These are phyloP conservation scores for Pleurotus giganteus DNA, from an alignment of 768 basidiomycete species.

Conservation along the genomic window DNA sequence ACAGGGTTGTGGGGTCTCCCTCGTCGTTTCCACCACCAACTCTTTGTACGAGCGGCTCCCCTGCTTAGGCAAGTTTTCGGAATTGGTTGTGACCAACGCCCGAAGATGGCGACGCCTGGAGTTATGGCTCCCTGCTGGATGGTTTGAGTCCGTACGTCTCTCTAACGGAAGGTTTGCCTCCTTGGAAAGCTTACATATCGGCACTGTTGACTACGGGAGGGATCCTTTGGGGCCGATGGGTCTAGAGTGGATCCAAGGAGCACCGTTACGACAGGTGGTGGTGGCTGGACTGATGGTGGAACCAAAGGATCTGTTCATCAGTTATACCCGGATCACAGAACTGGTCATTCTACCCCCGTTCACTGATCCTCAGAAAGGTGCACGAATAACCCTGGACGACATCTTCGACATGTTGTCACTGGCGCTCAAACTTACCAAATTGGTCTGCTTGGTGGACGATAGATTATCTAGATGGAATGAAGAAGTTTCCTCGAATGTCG, in stretches of 20 bases:
- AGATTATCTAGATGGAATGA: not conserved
- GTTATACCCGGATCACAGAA: constrained; percentile 6
- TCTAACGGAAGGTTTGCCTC: not conserved
- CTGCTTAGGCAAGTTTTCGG: not conserved
- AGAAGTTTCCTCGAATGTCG: not conserved
- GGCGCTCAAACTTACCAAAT: not conserved
- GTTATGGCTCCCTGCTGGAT: not conserved
- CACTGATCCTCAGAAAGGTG: not conserved
- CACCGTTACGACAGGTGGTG: not conserved
- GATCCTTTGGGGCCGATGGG: not conserved
- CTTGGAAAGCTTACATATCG: not conserved
- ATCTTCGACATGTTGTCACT: not conserved
- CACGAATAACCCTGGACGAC: constrained; percentile 4
- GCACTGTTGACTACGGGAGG: not conserved
- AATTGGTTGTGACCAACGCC: not conserved
- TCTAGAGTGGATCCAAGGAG: not conserved
- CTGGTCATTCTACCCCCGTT: constrained; percentile 1
- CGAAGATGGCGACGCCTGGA: not conserved
- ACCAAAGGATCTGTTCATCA: not conserved
- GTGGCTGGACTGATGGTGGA: not conserved
- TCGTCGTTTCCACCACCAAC: not conserved
- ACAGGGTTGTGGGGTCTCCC: not conserved
- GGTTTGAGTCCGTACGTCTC: not conserved
- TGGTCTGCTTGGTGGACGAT: constrained; percentile 5
- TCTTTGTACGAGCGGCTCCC: not conserved